phyloP scores from a whole-genome alignment of 2,329 filamentous ascomycete species.

The Onygenales sp. region DNA sequence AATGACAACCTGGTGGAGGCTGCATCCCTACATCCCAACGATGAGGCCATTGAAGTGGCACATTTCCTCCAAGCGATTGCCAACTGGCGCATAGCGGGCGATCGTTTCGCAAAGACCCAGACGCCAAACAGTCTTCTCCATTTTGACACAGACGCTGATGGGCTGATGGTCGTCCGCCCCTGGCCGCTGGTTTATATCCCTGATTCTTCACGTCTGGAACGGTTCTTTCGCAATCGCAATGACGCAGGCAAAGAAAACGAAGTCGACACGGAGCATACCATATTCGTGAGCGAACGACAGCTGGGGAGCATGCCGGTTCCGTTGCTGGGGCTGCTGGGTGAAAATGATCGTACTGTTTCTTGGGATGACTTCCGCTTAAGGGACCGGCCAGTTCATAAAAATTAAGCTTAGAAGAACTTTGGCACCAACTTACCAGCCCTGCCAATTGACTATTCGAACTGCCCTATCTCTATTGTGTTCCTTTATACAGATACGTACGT shows the following conservation, averaged over 20 bases:
- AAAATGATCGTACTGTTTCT: too few species aligned
- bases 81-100: not conserved
- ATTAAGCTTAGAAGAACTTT: too few species aligned
- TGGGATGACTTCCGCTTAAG: too few species aligned
- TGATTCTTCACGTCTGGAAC: not conserved
- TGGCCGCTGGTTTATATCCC: not conserved
- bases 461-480: not conserved
- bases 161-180: not conserved
- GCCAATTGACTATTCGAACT: too few species aligned
- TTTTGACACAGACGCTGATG: not conserved
- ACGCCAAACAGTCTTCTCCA: not conserved
- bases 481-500: too few species aligned
- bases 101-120: not conserved
- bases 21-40: not conserved
- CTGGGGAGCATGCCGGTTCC: not conserved
- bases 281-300: not conserved
- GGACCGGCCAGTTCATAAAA: too few species aligned
- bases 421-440: too few species aligned
- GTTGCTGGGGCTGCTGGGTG: not conserved
- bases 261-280: not conserved
- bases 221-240: not conserved
- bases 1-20: not conserved
- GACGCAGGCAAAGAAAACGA: too few species aligned
- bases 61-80: not conserved
- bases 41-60: not conserved